Evolutionary conservation across 108 stramenopile genomes (phyloP).

Genomic region (Skeletonema costatum): DNA sequence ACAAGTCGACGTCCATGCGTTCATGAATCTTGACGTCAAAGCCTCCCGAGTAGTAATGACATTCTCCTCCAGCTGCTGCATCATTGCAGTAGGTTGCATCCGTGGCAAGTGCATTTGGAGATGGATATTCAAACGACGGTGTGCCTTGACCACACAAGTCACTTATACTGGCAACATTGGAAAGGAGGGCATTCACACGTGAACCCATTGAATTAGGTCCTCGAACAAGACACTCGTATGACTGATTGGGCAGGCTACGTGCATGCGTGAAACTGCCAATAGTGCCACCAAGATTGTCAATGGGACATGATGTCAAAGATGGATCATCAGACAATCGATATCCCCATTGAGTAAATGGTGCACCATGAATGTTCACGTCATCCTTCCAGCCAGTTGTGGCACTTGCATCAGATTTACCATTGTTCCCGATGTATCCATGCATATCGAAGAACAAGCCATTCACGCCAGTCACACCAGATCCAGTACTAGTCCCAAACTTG

Average conservation of each 20-base stretch:
- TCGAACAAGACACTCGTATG: slow-evolving; percentile 36
- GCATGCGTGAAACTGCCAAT: slow-evolving; percentile 23
- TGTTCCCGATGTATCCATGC: slow-evolving; percentile 36
- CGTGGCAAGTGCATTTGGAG: slow-evolving; percentile 14
- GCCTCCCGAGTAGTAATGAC: slow-evolving; percentile 41
- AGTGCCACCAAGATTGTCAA: slow-evolving; percentile 10
- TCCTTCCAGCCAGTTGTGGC: slow-evolving; percentile 13
- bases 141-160: slow-evolving; percentile 30
- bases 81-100: slow-evolving; percentile 15
- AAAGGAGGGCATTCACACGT: slow-evolving; percentile 13
- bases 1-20: slow-evolving; percentile 20
- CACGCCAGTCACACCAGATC: slow-evolving; percentile 16
- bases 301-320: slow-evolving; percentile 13
- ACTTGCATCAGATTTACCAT: slow-evolving; percentile 13
- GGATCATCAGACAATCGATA: slow-evolving; percentile 18
- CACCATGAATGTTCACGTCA: slow-evolving; percentile 5
- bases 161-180: neutral
- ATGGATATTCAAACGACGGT: slow-evolving; percentile 24
- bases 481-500: slow-evolving; percentile 26
- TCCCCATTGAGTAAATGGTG: slow-evolving; percentile 35
- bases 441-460: slow-evolving; percentile 37
- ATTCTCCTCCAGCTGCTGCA: neutral
- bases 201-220: slow-evolving; percentile 32
- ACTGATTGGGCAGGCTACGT: slow-evolving; percentile 14
- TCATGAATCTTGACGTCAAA: slow-evolving; percentile 39